These are phyloP conservation scores for Aspergillus bertholletiae DNA, from an alignment of 495 filamentous ascomycete species.

Conservation along the genomic window DNA sequence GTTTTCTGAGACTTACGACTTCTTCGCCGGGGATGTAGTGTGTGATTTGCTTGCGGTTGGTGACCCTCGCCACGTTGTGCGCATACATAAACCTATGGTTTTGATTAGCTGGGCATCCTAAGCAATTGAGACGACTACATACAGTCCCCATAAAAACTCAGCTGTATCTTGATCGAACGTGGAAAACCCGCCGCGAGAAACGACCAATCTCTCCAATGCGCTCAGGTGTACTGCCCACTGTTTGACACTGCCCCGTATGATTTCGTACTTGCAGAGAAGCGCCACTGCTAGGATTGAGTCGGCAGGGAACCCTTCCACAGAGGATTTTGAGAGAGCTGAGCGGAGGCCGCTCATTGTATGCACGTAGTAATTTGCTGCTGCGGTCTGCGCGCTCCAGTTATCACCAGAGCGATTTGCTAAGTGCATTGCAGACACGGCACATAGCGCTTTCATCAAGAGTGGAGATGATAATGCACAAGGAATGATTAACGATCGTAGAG, in stretches of 20 bases:
- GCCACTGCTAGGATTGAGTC: constrained; percentile 41
- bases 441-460: constrained; percentile 40
- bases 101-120: background rate
- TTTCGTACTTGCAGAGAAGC: constrained; percentile 43
- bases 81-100: constrained; percentile 34
- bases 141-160: constrained; percentile 41
- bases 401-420: constrained; percentile 34
- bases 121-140: constrained; percentile 4
- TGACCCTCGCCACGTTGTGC: constrained; percentile 39
- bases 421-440: constrained; percentile 42
- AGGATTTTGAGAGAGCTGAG: constrained; percentile 19
- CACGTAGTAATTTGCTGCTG: constrained; percentile 36
- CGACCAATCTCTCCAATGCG: constrained; percentile 36
- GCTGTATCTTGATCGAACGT: constrained; percentile 33
- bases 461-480: constrained; percentile 41
- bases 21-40: constrained; percentile 17
- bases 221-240: constrained; percentile 42
- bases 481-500: constrained; percentile 38
- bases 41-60: constrained; percentile 28
- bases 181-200: constrained; percentile 34
- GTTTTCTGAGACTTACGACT: constrained; percentile 24
- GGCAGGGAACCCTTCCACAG: constrained; percentile 23
- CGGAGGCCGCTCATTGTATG: constrained; percentile 35
- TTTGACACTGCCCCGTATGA: constrained; percentile 41
- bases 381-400: constrained; percentile 25